Evolutionary conservation across 805 yeast genomes (phyloP).

Genomic region (Spathaspora girioi): DNA sequence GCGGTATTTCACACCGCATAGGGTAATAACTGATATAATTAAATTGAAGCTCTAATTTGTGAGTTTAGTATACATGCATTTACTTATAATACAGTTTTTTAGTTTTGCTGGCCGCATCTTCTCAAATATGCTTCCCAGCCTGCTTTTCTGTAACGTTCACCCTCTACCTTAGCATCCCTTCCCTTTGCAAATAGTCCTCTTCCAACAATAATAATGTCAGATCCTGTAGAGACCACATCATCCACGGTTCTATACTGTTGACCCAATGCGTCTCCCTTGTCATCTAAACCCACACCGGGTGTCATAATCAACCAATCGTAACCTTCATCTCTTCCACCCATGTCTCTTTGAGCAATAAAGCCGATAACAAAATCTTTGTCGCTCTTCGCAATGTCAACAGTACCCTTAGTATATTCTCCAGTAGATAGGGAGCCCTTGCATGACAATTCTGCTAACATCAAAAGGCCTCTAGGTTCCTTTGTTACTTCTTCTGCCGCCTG

Average conservation of each 20-base stretch:
- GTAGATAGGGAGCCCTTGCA: slow-evolving; percentile 91
- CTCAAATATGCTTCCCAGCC: slow-evolving; percentile 90
- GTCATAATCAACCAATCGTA: slow-evolving; percentile 97
- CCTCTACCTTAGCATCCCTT: slow-evolving; percentile 85
- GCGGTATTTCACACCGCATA: too few relatives aligned
- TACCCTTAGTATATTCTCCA: slow-evolving; percentile 83
- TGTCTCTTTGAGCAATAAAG: slow-evolving; percentile 87
- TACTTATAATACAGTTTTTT: too few relatives aligned
- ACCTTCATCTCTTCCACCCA: slow-evolving; percentile 80
- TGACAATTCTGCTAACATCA: slow-evolving; percentile 94
- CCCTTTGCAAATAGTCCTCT: slow-evolving; percentile 95
- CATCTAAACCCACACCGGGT: slow-evolving; percentile 98
- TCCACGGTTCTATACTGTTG: slow-evolving; percentile 94
- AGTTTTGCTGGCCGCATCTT: too few relatives aligned
- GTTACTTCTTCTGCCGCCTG: slow-evolving; percentile 74
- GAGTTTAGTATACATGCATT: too few relatives aligned
- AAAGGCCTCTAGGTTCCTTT: slow-evolving; percentile 77
- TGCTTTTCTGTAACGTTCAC: slow-evolving; percentile 83
- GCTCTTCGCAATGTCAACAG: slow-evolving; percentile 84
- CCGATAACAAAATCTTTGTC: slow-evolving; percentile 93
- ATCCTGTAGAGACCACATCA: slow-evolving; percentile 79
- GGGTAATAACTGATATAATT: too few relatives aligned
- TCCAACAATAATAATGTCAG: slow-evolving; percentile 97
- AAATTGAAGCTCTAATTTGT: too few relatives aligned
- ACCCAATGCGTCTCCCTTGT: slow-evolving; percentile 92